Percentiles rank a stretch among this genome's conserved stretches.
Evolutionary conservation across 106 monocot species (phyloP).

Genomic region (Apostasia ramifera): DNA sequence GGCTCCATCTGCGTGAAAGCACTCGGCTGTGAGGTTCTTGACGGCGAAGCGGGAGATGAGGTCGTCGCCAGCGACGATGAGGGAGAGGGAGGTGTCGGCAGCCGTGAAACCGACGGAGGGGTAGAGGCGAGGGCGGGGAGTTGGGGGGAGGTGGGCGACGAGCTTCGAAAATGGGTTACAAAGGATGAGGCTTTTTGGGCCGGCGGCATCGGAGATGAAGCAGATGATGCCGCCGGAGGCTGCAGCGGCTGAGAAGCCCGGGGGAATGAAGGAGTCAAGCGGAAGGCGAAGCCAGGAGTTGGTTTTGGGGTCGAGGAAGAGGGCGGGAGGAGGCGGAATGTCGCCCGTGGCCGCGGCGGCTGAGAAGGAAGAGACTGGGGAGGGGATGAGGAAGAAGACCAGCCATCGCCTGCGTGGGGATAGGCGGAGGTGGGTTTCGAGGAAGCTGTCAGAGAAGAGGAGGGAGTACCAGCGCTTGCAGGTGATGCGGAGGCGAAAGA

Average conservation of each 20-base stretch:
- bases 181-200: slow-evolving; percentile 35
- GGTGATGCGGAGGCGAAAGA: slow-evolving; percentile 8
- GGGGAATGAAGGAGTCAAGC: background rate
- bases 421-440: background rate
- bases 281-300: background rate
- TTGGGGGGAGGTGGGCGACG: slow-evolving; percentile 28
- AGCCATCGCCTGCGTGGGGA: background rate
- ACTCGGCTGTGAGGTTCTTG: slow-evolving; percentile 84
- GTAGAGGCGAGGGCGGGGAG: slow-evolving; percentile 38
- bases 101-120: slow-evolving; percentile 70
- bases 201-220: slow-evolving; percentile 33
- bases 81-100: slow-evolving; percentile 34
- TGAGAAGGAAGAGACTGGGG: background rate
- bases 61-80: slow-evolving; percentile 77
- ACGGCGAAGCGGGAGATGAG: slow-evolving; percentile 90
- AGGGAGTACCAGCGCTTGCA: slow-evolving; percentile 18
- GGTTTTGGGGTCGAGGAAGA: slow-evolving; percentile 1
- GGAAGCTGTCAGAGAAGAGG: slow-evolving; percentile 7
- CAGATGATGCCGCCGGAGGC: slow-evolving; percentile 41
- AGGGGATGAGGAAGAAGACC: background rate
- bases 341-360: background rate
- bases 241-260: slow-evolving; percentile 36
- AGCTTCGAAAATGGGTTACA: slow-evolving; percentile 56
- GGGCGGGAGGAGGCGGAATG: background rate
- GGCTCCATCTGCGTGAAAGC: slow-evolving; percentile 47